Evolutionary conservation across 164 flowering plant species (phyloP), one percentile per base, ranked within the genome.

Genomic region (Brasenia schreberi): DNA sequence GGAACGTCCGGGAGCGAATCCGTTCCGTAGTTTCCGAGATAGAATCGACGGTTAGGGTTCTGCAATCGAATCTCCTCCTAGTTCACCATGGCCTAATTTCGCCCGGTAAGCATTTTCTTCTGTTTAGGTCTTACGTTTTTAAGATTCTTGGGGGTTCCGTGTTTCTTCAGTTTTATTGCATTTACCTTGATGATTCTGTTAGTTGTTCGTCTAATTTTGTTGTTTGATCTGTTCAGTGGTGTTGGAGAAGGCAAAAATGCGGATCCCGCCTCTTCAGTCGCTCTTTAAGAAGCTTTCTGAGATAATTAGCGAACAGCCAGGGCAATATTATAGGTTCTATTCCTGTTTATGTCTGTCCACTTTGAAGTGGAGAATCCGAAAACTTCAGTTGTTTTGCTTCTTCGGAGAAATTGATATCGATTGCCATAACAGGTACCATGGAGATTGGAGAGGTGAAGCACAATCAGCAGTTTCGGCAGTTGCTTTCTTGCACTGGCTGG

Each of bases 401-500:
- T 18, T 61, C 12, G 63, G 19, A 61, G 17, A 61, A 61, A 11
- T 12, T n/a, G 9, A 61, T 18, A 18, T 61, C 12, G 12, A 18
- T 61, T 10, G 2, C 18, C 2, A 0, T 11, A 18, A 18, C 74
- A 94, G 99, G 85, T 94, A 84, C 75, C 95, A 94, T 76, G 90
- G 88, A 65, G 97, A 94, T 75, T 94, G 99, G 99, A 89, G 79
- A 79, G 84, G 81, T 74, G 97, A 91, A 73, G 87, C 97, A 1
- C 99, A 94, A 72, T 74, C 85, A 0, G 90, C 78, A 27, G 96
- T 94, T 23, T 91, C 97, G 0, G 42, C 83, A 76, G 84, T 91
- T 70, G 89, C 92, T n/a, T 89, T 89, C 74, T 77, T 91, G 81
- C 97, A 94, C 71, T 91, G 95, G 96, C 70, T 94, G 59, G 96